Evolutionary conservation across 2,329 filamentous ascomycete species (phyloP).

Genomic region (Aureobasidium sp.): DNA sequence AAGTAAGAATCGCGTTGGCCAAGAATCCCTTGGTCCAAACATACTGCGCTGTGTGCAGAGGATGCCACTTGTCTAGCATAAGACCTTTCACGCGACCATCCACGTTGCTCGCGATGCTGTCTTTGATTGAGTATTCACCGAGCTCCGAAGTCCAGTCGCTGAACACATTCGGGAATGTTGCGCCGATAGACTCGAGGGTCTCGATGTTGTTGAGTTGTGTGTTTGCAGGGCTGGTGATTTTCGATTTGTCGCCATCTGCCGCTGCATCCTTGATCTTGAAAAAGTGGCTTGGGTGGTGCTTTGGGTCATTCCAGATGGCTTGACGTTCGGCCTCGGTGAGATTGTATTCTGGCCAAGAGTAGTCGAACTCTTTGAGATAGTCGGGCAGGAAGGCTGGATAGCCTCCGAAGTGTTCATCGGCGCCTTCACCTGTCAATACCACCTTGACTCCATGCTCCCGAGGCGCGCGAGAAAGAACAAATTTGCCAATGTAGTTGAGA

Average conservation of each 20-base stretch:
- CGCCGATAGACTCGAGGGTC: slow-evolving; percentile 30
- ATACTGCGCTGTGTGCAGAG: slow-evolving; percentile 34
- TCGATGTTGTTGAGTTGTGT: slow-evolving; percentile 35
- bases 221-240: slow-evolving; percentile 24
- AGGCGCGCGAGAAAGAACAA: slow-evolving; percentile 39
- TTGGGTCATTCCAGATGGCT: slow-evolving; percentile 19
- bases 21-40: slow-evolving; percentile 33
- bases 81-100: slow-evolving; percentile 16
- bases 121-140: slow-evolving; percentile 26
- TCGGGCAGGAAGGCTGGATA: slow-evolving; percentile 44
- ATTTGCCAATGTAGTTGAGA: slow-evolving; percentile 48
- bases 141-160: slow-evolving; percentile 28
- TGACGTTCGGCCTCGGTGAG: slow-evolving; percentile 24
- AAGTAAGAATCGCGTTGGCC: slow-evolving; percentile 35
- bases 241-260: slow-evolving; percentile 14
- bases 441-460: slow-evolving; percentile 45
- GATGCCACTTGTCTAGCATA: slow-evolving; percentile 34
- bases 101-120: slow-evolving; percentile 27
- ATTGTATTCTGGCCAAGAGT: slow-evolving; percentile 22
- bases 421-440: slow-evolving; percentile 41
- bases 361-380: slow-evolving; percentile 44
- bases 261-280: not conserved
- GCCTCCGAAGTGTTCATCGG: slow-evolving; percentile 49
- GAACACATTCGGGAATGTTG: slow-evolving; percentile 31
- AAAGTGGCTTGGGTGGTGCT: slow-evolving; percentile 14